phyloP scores from a whole-genome alignment of 805 yeast species.

The Monosporozyma servazzii region DNA sequence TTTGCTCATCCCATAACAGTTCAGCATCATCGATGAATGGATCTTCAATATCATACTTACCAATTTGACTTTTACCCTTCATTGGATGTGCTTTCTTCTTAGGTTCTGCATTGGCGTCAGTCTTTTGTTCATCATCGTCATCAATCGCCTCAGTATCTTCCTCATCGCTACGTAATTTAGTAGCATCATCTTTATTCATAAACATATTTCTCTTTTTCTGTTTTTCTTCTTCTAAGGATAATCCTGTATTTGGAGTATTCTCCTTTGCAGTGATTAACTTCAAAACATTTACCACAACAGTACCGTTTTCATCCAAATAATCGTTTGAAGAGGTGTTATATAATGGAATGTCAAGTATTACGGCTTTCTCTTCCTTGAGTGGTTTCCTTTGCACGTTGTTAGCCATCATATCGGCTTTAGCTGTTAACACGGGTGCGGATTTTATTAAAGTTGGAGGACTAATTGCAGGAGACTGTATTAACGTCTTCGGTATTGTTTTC shows the following conservation, averaged over 20 bases:
- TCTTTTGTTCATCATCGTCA: slow-evolving; percentile 18
- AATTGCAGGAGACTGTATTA: slow-evolving; percentile 17
- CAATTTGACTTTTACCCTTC: slow-evolving; percentile 63
- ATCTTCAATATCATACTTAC: slow-evolving; percentile 85
- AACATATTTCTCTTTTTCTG: slow-evolving; percentile 5
- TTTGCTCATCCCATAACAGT: slow-evolving; percentile 83
- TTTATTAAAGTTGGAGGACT: slow-evolving; percentile 17
- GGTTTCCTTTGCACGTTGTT: neutral
- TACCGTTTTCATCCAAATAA: slow-evolving; percentile 30
- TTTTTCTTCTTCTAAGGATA: neutral
- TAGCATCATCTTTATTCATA: neutral
- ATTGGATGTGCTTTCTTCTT: slow-evolving; percentile 32
- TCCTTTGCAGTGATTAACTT: slow-evolving; percentile 7
- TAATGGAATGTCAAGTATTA: slow-evolving; percentile 26
- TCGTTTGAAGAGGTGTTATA: slow-evolving; percentile 19
- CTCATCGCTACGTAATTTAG: slow-evolving; percentile 1
- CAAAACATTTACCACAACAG: slow-evolving; percentile 25
- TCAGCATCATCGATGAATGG: slow-evolving; percentile 97
- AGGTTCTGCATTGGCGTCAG: slow-evolving; percentile 15
- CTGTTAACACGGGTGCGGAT: neutral
- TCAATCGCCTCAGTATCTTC: slow-evolving; percentile 16
- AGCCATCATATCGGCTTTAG: neutral
- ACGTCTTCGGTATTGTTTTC: slow-evolving; percentile 12
- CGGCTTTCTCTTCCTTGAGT: slow-evolving; percentile 6
- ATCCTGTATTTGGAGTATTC: slow-evolving; percentile 6